Percentiles rank a stretch among this genome's conserved stretches.
phyloP scores from a whole-genome alignment of 179 eudicot species.

The Gypsophila paniculata region DNA sequence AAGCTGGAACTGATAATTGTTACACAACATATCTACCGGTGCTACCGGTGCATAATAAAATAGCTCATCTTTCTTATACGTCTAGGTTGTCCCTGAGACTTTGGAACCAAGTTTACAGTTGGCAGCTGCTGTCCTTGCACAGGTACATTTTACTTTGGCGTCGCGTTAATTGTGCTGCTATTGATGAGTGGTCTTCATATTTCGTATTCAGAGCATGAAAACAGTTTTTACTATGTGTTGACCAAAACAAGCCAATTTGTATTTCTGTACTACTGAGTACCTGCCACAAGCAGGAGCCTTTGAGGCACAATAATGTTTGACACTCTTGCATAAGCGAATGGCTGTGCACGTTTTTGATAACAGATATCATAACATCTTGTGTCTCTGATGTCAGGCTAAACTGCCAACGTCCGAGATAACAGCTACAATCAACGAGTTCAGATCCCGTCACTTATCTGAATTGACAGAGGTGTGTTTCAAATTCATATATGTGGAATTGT shows the following conservation, averaged over 20 bases:
- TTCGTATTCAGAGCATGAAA: not conserved
- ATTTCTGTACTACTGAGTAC: too few relatives aligned
- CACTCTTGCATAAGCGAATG: not conserved
- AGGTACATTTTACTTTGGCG: conserved; percentile 42
- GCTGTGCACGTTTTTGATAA: not conserved
- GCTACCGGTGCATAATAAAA: not conserved
- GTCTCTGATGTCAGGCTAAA: conserved; percentile 54
- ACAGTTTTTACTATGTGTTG: too few relatives aligned
- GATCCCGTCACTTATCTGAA: conserved; percentile 97
- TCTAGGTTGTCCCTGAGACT: conserved; percentile 98
- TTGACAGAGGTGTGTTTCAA: conserved; percentile 64
- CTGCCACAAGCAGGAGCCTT: too few relatives aligned
- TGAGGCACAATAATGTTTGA: too few relatives aligned
- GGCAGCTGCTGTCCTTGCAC: conserved; percentile 99
- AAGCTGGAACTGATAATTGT: conserved; percentile 4
- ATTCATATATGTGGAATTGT: not conserved
- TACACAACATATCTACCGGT: not conserved
- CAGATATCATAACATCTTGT: conserved; percentile 11
- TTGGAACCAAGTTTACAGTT: conserved; percentile 97
- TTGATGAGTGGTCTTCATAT: not conserved
- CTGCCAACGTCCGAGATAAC: conserved; percentile 94
- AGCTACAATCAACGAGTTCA: conserved; percentile 84
- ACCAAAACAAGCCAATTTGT: too few relatives aligned
- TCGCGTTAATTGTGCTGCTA: not conserved
- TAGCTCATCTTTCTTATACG: conserved; percentile 15